These are phyloP conservation scores for Alternaria novae-zelandiae DNA, from an alignment of 2,329 filamentous ascomycete species.

Conservation along the genomic window DNA sequence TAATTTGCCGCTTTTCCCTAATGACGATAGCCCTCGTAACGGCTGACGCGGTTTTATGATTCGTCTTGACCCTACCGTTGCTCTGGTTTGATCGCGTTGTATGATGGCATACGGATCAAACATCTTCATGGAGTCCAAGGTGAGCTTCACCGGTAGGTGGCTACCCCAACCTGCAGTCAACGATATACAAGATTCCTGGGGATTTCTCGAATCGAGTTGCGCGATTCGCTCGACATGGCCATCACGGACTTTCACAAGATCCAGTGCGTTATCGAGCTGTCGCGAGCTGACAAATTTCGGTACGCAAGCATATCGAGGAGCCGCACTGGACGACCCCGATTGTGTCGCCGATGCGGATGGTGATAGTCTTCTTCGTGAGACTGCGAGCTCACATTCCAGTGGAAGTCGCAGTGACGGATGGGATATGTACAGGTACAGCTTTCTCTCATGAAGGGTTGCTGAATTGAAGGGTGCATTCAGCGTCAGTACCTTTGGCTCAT, in stretches of 20 bases:
- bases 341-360: constrained; percentile 37
- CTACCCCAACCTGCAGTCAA: constrained; percentile 47
- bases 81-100: constrained; percentile 31
- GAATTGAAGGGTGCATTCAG: constrained; percentile 46
- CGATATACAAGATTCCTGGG: constrained; percentile 32
- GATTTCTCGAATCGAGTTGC: constrained; percentile 30
- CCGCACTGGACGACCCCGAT: constrained; percentile 23
- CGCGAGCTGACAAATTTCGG: constrained; percentile 38
- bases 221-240: constrained; percentile 41
- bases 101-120: constrained; percentile 44
- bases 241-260: constrained; percentile 43
- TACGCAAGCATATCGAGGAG: constrained; percentile 44
- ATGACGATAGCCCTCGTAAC: constrained; percentile 31
- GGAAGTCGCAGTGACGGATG: constrained; percentile 41
- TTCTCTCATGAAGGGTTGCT: constrained; percentile 45
- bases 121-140: constrained; percentile 36
- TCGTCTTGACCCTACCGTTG: constrained; percentile 43
- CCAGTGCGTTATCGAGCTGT: constrained; percentile 32
- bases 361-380: constrained; percentile 45
- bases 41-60: constrained; percentile 34
- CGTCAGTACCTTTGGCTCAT: constrained; percentile 34
- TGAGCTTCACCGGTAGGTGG: constrained; percentile 39
- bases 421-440: constrained; percentile 47
- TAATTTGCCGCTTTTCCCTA: constrained; percentile 34
- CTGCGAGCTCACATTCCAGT: constrained; percentile 46